Evolutionary conservation across 2,329 filamentous ascomycete species (phyloP), one percentile per base, ranked within the genome.

Genomic region (Cytospora chrysosperma): DNA sequence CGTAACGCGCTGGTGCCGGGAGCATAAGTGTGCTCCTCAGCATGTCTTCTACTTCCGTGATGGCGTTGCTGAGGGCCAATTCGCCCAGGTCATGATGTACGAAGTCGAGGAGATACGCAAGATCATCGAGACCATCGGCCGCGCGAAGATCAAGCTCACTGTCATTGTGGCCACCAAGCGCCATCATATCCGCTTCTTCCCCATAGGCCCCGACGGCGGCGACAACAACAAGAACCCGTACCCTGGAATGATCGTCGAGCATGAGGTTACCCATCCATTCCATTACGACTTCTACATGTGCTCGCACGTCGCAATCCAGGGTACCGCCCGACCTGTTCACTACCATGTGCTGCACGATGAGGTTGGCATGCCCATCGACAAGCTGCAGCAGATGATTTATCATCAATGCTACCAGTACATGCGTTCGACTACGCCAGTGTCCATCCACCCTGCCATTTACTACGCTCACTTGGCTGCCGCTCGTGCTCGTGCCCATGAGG

Each of bases 361-460:
- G 74, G 85, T 88, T 59, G 79, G 83, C 1, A 83, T 91, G 70
- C 75, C 81, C 0, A 81, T 88, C 0, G 87, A 91, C 50, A 82
- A 88, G 2, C 80, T 99, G 0, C 91, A 97, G 71, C 88, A 88
- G 62, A 90, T 98, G 85, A 89, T 98, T 26, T 98, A 98, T 70
- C 90, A 97, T 69, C 93, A 97, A 67, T 96, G 90, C 52, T 99
- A 97, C 75, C 92, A 96, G 62, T 99, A 97, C 72, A 88, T 90
- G 61, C 87, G 95, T 19, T 95, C 93, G 0, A 98, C 93, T 0
- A 98, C 94, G 0, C 92, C 95, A 0, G 93, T 99, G 0, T 97
- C 93, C 0, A 77, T 95, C 0, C 91, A 88, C 68, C 95, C 95
- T 0, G 93, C 95, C 0, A 89, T 98, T 0, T 99, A 99, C 82